These are phyloP conservation scores for Boletus tomentosulus DNA, from an alignment of 768 basidiomycete species.

Conservation along the genomic window DNA sequence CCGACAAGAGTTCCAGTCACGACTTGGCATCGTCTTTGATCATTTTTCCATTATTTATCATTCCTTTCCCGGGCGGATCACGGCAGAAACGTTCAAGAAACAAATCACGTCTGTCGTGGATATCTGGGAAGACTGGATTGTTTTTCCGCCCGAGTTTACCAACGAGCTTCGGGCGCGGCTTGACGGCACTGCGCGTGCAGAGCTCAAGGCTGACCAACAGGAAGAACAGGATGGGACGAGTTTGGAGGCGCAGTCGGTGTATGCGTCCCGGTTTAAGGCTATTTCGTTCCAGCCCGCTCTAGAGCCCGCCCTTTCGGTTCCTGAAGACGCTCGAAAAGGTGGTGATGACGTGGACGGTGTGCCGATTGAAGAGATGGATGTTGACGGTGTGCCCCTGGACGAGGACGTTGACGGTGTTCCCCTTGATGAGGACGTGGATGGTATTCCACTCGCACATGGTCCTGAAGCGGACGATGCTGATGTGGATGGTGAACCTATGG, in stretches of 20 bases:
- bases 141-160: slow-evolving; percentile 87
- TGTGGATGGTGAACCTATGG: slow-evolving; percentile 29
- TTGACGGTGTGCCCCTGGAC: slow-evolving; percentile 45
- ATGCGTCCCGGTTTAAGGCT: slow-evolving; percentile 67
- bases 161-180: slow-evolving; percentile 66
- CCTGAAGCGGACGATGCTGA: slow-evolving; percentile 16
- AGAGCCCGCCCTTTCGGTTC: slow-evolving; percentile 27
- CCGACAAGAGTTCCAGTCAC: slow-evolving; percentile 87
- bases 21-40: slow-evolving; percentile 92
- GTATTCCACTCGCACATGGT: slow-evolving; percentile 31
- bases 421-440: slow-evolving; percentile 36
- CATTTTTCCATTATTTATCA: slow-evolving; percentile 93
- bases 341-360: slow-evolving; percentile 52
- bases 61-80: slow-evolving; percentile 93
- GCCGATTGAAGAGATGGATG: slow-evolving; percentile 45
- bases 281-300: slow-evolving; percentile 74
- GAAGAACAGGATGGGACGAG: slow-evolving; percentile 14
- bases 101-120: slow-evolving; percentile 88
- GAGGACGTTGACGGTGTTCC: slow-evolving; percentile 25
- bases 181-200: slow-evolving; percentile 49
- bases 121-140: slow-evolving; percentile 98
- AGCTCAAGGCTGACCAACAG: slow-evolving; percentile 27
- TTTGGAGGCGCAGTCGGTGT: slow-evolving; percentile 30
- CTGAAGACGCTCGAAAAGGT: slow-evolving; percentile 32
- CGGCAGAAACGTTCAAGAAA: slow-evolving; percentile 93